Percentiles rank a stretch among this genome's conserved stretches.
Evolutionary conservation across 352 stramenopile species (phyloP).

Genomic region (Globisporangium splendens): DNA sequence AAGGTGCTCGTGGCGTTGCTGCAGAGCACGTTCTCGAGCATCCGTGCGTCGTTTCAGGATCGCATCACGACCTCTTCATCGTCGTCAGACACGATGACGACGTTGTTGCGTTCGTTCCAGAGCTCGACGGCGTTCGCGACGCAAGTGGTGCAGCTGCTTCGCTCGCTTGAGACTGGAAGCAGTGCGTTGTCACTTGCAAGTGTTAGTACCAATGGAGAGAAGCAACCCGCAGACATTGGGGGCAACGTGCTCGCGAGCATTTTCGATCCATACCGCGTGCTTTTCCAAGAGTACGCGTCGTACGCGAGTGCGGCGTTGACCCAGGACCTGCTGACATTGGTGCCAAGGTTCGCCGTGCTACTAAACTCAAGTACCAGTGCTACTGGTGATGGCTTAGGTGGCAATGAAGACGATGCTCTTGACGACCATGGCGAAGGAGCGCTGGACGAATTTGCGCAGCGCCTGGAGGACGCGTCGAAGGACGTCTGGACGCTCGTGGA

Average conservation of each 20-base stretch:
- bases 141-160: constrained; percentile 41
- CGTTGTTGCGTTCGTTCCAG: constrained; percentile 42
- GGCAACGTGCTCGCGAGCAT: constrained; percentile 21
- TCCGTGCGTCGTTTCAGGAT: constrained; percentile 52
- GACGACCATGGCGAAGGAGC: constrained; percentile 20
- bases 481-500: constrained; percentile 41
- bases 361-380: constrained; percentile 1
- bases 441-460: constrained; percentile 55
- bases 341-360: constrained; percentile 26
- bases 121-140: constrained; percentile 38
- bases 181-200: constrained; percentile 4
- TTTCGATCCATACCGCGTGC: constrained; percentile 50
- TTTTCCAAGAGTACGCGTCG: constrained; percentile 52
- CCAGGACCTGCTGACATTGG: constrained; percentile 34
- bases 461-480: constrained; percentile 49
- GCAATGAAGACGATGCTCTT: constrained; percentile 26
- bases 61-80: constrained; percentile 35
- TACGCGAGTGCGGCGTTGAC: constrained; percentile 39
- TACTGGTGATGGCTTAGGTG: constrained; percentile 7
- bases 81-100: constrained; percentile 10
- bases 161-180: constrained; percentile 23
- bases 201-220: neutral
- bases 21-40: constrained; percentile 39
- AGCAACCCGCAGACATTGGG: constrained; percentile 10
- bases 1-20: constrained; percentile 43